Evolutionary conservation across 2,329 filamentous ascomycete species (phyloP), one percentile per base, ranked within the genome.

Genomic region (Venturia carpophila): DNA sequence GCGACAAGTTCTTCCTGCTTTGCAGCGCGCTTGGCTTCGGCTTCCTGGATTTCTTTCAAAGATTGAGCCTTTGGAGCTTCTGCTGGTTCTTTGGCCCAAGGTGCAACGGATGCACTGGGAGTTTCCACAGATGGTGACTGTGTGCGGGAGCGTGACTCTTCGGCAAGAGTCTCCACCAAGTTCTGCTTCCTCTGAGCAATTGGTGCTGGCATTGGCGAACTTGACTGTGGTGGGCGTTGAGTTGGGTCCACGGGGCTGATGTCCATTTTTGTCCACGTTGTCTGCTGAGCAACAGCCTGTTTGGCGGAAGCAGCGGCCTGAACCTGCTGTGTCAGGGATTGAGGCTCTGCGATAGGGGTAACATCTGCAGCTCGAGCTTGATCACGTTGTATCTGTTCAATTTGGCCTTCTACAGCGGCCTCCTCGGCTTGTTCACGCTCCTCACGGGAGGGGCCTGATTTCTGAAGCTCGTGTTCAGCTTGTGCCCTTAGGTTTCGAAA

Each of bases 21-120:
- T 63, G 93, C 93, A 13, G 92, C 92, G 74, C 94, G 95, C 72
- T 89, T 91, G 43, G 93, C 93, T 75, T 99, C 94, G 5, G 91
- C 88, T 75, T 96, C 93, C 75, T 99, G 94, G 30, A 99, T 99
- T 73, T 99, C 92, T 78, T 92, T 96, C 68, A 99, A 80, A 67
- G 92, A 97, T 1, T 93, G 94, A 0, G 92, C 92, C 75, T 90
- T 95, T 49, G 90, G 86, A 5, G 81, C 78, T 61, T 89, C 88
- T 49, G 80, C 78, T 2, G 84, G 83, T 69, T 97, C 92, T 75
- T 94, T 94, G 5, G 94, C 94, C 94, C 94, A 99, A 0, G 94
- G 94, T 0, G 94, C 94, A 69, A 97, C 79, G 0, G 93, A 91
- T 4, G 92, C 82, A 62, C 82, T 81, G 7, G 84, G 83, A 1